phyloP scores from a whole-genome alignment of 1,139 yeast genomes.

The Pichia cactophila region DNA sequence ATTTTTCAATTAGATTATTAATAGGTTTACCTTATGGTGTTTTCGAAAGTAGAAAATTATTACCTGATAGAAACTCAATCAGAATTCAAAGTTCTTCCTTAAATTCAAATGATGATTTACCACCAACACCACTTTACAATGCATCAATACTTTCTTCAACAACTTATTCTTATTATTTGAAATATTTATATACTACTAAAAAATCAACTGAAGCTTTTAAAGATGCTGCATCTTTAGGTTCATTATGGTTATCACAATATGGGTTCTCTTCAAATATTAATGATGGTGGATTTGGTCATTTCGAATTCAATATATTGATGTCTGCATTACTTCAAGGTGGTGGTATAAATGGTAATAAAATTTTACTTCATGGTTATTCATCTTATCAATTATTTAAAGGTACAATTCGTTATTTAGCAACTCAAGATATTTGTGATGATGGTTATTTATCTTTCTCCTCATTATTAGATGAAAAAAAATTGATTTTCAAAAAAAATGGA shows the following conservation, averaged over 20 bases:
- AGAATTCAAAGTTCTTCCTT: conserved; percentile 38
- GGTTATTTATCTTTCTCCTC: conserved; percentile 68
- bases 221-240: conserved; percentile 82
- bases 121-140: conserved; percentile 83
- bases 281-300: conserved; percentile 79
- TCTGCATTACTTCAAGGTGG: conserved; percentile 83
- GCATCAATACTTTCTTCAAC: conserved; percentile 68
- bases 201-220: conserved; percentile 76
- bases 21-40: conserved; percentile 64
- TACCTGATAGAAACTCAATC: conserved; percentile 73
- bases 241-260: conserved; percentile 84
- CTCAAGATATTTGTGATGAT: conserved; percentile 53
- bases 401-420: conserved; percentile 70
- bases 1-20: conserved; percentile 62
- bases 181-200: conserved; percentile 66
- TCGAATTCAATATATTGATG: conserved; percentile 78
- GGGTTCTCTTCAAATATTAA: conserved; percentile 60
- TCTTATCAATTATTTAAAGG: conserved; percentile 91
- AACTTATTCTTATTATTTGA: conserved; percentile 60
- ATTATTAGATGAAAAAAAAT: conserved; percentile 41
- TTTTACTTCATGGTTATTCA: conserved; percentile 78
- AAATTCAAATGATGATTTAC: conserved; percentile 38
- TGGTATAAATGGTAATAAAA: conserved; percentile 65
- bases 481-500: conserved; percentile 48
- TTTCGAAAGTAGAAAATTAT: conserved; percentile 68